Evolutionary conservation across 164 flowering plant genomes (phyloP).

Genomic region (Chloranthus sessilifolius): DNA sequence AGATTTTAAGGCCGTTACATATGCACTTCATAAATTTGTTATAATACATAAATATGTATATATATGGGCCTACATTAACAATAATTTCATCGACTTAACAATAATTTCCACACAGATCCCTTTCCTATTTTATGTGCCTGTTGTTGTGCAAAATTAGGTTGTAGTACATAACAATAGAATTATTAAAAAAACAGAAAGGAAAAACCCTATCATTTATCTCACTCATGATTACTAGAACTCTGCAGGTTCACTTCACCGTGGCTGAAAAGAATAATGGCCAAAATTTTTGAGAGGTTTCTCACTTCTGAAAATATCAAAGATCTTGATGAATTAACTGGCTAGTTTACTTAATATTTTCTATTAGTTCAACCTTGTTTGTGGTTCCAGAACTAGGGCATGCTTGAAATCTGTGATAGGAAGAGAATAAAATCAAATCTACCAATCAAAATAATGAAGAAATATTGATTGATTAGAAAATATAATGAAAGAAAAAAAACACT

Average conservation of each 20-base stretch:
- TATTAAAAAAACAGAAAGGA: too few species aligned
- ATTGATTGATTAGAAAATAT: too few species aligned
- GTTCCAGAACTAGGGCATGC: constrained; percentile 93
- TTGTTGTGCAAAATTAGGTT: neutral
- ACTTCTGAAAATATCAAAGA: neutral
- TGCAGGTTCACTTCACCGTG: neutral
- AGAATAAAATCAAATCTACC: too few species aligned
- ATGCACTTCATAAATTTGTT: too few species aligned
- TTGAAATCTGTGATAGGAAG: constrained; percentile 66
- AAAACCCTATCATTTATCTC: neutral
- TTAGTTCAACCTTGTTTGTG: constrained; percentile 73
- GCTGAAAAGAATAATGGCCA: neutral
- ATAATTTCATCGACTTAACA: neutral
- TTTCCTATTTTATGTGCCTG: neutral
- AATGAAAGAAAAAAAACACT: too few species aligned
- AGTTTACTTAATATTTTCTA: constrained; percentile 63
- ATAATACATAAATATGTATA: too few species aligned
- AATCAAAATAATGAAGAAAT: too few species aligned
- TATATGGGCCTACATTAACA: too few species aligned
- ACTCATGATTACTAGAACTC: neutral
- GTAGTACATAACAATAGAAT: too few species aligned
- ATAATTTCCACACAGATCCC: neutral
- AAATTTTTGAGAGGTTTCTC: neutral
- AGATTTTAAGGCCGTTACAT: too few species aligned
- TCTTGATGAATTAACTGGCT: constrained; percentile 41